Base-by-base conservation (phyloP, 768 basidiomycete genomes). In the Sporobolomyces roseus region DNA sequence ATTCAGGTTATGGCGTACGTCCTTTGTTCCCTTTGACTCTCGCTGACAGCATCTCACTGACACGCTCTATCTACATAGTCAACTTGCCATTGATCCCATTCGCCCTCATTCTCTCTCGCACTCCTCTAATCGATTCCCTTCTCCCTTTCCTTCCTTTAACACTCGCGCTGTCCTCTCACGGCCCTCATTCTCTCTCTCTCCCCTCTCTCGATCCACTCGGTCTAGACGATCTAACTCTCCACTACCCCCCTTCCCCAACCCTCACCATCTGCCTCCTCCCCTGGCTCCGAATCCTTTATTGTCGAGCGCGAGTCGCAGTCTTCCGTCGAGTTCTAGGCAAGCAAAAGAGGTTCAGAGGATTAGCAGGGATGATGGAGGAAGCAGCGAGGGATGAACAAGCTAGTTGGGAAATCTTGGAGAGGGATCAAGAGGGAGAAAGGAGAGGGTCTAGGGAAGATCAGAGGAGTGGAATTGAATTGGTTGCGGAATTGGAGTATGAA, bases 41-140 rank as follows among this genome's bases (percentile, higher is more conserved):
- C 45, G 14, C 33, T 17, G 16, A 4, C 32, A 3, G 14, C 32
- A 45, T 16, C 3, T 2, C 29, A 58, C 52, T 53, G 3, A 38
- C 59, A 25, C 59, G 49, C n/a, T 49, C 55, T 29, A 13, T 12
- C 29, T 35, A 13, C 8, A 36, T 43, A 70, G 70, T 75, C 48
- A 72, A 70, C 43, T 64, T 71, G 19, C 74, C 74, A 1, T 68
- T 75, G n/a, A 69, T 75, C 45, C 68, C 73, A 1, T 60, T 72
- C 61, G 61, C 65, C 27, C 56, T 75, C 29, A 36, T 75, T 41
- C 65, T 75, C 25, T 73, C 74, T 23, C 66, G 74, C n/a, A 75
- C 74, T 1, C 63, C 70, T n/a, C 38, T 75, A 13, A 68, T 75
- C 63, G 74, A 75, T 63, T 71, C 74, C n/a, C 66, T 75, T 59